Evolutionary conservation across 192 early-diverging fungal genomes (phyloP).

Genomic region (Diversispora epigaea): DNA sequence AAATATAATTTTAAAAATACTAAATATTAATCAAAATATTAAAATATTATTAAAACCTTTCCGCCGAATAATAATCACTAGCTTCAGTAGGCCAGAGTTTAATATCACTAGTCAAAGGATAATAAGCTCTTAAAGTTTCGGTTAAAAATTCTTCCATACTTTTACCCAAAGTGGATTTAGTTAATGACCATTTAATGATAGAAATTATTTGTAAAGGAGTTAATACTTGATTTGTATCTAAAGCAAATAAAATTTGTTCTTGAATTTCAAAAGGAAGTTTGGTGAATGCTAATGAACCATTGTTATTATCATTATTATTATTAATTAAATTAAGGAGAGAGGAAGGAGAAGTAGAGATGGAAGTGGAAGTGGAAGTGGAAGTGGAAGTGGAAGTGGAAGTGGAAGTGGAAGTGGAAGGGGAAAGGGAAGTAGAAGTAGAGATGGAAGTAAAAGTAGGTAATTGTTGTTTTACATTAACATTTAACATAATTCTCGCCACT

Average conservation of each 20-base stretch:
- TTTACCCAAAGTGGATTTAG: background rate
- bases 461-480: background rate
- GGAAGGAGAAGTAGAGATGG: background rate
- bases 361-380: background rate
- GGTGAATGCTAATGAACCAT: background rate
- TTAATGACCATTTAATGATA: background rate
- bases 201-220: background rate
- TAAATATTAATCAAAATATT: too few relatives aligned
- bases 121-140: background rate
- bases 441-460: background rate
- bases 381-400: background rate
- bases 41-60: too few relatives aligned
- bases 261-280: conserved; percentile 25
- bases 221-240: conserved; percentile 6
- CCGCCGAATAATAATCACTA: background rate
- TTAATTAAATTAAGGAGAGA: too few relatives aligned
- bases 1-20: too few relatives aligned
- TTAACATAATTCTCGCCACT: conserved; percentile 38
- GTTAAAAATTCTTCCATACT: conserved; percentile 1
- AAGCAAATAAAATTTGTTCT: background rate
- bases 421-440: background rate
- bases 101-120: background rate
- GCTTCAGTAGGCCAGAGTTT: conserved; percentile 13
- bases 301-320: background rate
- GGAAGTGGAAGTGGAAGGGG: background rate